These are phyloP conservation scores for Balakata baccata DNA, from an alignment of 345 rosid species.

Conservation along the genomic window DNA sequence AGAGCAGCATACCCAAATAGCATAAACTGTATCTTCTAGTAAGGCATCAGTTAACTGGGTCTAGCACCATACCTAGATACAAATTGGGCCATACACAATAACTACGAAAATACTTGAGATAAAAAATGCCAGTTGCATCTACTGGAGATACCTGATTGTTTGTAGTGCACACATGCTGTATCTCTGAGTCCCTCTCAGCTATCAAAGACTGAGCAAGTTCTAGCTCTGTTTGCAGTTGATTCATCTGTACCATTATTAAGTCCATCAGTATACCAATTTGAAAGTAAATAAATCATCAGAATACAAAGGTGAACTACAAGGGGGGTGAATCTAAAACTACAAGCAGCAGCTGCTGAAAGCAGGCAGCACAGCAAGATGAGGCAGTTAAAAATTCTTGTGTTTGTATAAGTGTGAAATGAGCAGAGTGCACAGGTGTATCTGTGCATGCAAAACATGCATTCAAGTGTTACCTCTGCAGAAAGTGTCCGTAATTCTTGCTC, in stretches of 20 bases:
- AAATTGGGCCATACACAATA: neutral
- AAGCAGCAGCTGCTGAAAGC: neutral
- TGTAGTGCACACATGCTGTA: constrained; percentile 63
- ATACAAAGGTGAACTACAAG: neutral
- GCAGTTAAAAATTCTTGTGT: neutral
- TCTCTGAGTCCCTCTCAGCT: constrained; percentile 84
- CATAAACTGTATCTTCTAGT: no score
- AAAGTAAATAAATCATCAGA: neutral
- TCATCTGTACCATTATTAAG: constrained; percentile 48
- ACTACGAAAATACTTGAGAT: neutral
- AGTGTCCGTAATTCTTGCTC: constrained; percentile 89
- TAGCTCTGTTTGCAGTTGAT: constrained; percentile 87
- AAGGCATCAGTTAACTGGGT: neutral
- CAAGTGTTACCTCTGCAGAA: constrained; percentile 69
- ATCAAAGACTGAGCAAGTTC: constrained; percentile 83
- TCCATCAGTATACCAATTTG: neutral
- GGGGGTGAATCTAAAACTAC: neutral
- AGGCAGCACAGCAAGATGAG: neutral
- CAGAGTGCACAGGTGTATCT: neutral
- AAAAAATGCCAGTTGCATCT: neutral
- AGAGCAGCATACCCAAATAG: no score
- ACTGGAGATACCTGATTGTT: constrained; percentile 62
- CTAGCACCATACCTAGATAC: neutral
- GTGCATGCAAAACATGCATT: no score
- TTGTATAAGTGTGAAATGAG: neutral